A percentile compares a stretch with the other conserved stretches of the same genome.
Evolutionary conservation across 805 yeast genomes (phyloP).

Genomic region (Candida piceae): DNA sequence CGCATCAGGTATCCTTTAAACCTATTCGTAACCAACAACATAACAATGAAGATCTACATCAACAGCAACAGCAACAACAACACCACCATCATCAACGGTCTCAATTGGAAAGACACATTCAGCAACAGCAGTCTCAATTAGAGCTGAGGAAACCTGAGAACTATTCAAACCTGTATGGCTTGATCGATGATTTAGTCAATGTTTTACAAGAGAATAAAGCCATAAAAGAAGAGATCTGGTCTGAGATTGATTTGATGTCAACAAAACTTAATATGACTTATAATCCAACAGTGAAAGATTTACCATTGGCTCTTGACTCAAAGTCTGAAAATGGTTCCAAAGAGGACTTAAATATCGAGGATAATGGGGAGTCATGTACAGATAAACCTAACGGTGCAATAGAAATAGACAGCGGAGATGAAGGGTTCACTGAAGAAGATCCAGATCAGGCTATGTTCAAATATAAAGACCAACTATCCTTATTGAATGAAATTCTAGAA

Average conservation of each 20-base stretch:
- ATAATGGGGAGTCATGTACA: too few species aligned
- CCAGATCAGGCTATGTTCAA: neutral
- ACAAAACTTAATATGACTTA: constrained; percentile 4
- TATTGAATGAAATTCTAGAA: neutral
- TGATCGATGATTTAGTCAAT: constrained; percentile 19
- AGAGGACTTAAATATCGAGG: too few species aligned
- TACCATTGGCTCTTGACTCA: neutral
- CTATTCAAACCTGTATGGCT: constrained; percentile 11
- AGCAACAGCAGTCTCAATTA: constrained; percentile 1
- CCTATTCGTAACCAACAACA: neutral
- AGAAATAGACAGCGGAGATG: too few species aligned
- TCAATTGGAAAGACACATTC: neutral
- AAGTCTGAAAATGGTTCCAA: too few species aligned
- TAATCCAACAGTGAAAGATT: constrained; percentile 1
- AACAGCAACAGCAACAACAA: neutral
- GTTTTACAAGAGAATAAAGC: constrained; percentile 16
- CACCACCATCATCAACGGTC: neutral
- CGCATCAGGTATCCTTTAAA: neutral
- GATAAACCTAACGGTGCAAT: too few species aligned
- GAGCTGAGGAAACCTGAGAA: constrained; percentile 17
- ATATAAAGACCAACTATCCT: neutral
- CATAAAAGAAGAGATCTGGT: constrained; percentile 26
- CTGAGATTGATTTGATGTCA: constrained; percentile 17
- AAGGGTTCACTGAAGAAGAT: too few species aligned
- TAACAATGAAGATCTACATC: neutral